Evolutionary conservation across 148 eudicot genomes (phyloP).

Genomic region (Cornus suecica): DNA sequence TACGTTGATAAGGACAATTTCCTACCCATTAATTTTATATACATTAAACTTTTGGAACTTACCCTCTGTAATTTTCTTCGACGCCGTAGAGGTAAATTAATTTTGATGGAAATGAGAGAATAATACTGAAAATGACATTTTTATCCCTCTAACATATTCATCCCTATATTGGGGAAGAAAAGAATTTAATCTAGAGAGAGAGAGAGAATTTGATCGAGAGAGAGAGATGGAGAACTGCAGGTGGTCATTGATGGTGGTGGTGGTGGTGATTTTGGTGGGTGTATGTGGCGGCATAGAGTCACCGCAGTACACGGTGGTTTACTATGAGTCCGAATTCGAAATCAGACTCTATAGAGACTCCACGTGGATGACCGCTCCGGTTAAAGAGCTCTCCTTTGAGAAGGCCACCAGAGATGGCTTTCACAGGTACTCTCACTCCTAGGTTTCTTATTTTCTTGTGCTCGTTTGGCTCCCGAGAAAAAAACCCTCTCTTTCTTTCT

Average conservation of each 20-base stretch:
- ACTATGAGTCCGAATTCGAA: slow-evolving; percentile 74
- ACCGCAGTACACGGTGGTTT: slow-evolving; percentile 60
- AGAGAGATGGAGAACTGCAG: slow-evolving; percentile 18
- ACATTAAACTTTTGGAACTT: too few species aligned
- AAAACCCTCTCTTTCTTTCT: too few species aligned
- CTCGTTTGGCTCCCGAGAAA: neutral
- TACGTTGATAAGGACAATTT: too few species aligned
- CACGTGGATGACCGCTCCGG: slow-evolving; percentile 68
- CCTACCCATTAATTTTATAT: too few species aligned
- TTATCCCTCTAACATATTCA: too few species aligned
- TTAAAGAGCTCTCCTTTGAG: slow-evolving; percentile 53
- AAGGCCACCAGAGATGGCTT: slow-evolving; percentile 79
- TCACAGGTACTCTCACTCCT: slow-evolving; percentile 72
- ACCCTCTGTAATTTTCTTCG: too few species aligned
- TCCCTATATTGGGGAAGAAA: too few species aligned
- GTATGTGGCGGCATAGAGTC: slow-evolving; percentile 41
- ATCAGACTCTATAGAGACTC: slow-evolving; percentile 63
- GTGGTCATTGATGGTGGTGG: neutral
- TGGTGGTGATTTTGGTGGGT: slow-evolving; percentile 4
- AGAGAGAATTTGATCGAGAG: too few species aligned
- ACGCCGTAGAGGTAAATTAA: too few species aligned
- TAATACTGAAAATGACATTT: too few species aligned
- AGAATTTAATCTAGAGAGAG: too few species aligned
- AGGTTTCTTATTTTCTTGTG: neutral
- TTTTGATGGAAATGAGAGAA: too few species aligned